Evolutionary conservation across 2,329 filamentous ascomycete species (phyloP), one percentile per base, ranked within the genome.

Genomic region (Colletotrichum sp.): DNA sequence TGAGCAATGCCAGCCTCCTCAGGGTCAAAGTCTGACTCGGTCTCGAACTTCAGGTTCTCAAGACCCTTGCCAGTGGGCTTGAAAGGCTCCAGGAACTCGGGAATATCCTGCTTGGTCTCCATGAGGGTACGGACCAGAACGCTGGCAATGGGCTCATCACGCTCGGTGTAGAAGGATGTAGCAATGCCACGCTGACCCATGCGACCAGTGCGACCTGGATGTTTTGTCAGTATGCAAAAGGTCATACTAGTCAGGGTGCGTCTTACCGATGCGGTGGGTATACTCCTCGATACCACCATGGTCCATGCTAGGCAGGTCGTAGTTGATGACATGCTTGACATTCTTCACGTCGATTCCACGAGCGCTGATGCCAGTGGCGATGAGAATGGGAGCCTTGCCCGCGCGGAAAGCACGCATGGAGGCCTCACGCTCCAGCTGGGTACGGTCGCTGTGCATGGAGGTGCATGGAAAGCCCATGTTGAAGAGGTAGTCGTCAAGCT

Each of bases 221-320:
- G 24, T 13, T 34, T 16, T 5, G 15, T 59, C 32, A 49, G 59
- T 44, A 55, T 32, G 2, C 36, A 26, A 55, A 4, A 60, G 59
- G 44, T 0, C 60, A 26, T 57, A 4, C 6, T 7, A 8, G 24
- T 12, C 18, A 28, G 30, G n/a, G 13, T 21, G 12, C 12, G 28
- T 81, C 89, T 85, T 91, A 95, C 94, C 97, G 82, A 99, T 99
- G 15, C 97, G 95, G 82, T 99, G 97, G 30, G 94, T 93, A 80
- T 99, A 99, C 83, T 99, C 97, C 65, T 95, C 93, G 72, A 98
- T 98, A 3, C 96, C 96, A n/a, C 95, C 96, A 79, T 96, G 90
- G 1, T 92, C 88, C 59, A 89, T 86, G 7, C 89, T 92, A 0
- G 96, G 96, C 3, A 99, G 88, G 77, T 99, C 96, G 80, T 93